phyloP scores from a whole-genome alignment of 2,329 filamentous ascomycete species.

The Ophiostoma ips region DNA sequence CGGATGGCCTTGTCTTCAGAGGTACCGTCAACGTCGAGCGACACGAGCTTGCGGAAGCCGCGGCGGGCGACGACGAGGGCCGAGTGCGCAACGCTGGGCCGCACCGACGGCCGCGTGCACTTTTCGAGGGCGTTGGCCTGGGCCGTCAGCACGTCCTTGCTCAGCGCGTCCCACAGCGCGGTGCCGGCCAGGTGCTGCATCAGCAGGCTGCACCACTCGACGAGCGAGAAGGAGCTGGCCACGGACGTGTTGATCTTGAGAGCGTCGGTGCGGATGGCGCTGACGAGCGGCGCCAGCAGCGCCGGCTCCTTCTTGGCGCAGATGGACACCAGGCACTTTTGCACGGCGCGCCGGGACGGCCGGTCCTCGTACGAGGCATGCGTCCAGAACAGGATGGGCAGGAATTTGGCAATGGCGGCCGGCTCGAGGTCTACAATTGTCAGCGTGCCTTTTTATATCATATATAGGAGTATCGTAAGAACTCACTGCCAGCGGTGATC shows the following conservation, averaged over 20 bases:
- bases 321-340: slow-evolving; percentile 61
- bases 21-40: slow-evolving; percentile 29
- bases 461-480: too few relatives aligned
- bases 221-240: slow-evolving; percentile 70
- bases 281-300: slow-evolving; percentile 49
- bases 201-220: slow-evolving; percentile 78
- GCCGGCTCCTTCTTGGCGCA: slow-evolving; percentile 41
- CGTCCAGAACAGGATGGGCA: slow-evolving; percentile 71
- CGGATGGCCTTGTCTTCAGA: slow-evolving; percentile 48
- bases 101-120: slow-evolving; percentile 53
- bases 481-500: slow-evolving; percentile 39
- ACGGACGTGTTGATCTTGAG: slow-evolving; percentile 65
- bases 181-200: slow-evolving; percentile 56
- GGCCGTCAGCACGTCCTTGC: slow-evolving; percentile 50
- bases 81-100: slow-evolving; percentile 53
- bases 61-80: slow-evolving; percentile 67
- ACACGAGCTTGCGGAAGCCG: slow-evolving; percentile 62
- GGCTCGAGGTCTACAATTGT: slow-evolving; percentile 29
- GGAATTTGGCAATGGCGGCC: slow-evolving; percentile 37
- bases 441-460: neutral
- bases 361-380: slow-evolving; percentile 81
- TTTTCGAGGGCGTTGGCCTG: slow-evolving; percentile 65
- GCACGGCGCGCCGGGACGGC: slow-evolving; percentile 67
- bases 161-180: slow-evolving; percentile 49
- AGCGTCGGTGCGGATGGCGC: slow-evolving; percentile 55